Evolutionary conservation across 306 rosid species (phyloP).

Genomic region (Herpetospermum pedunculosum): DNA sequence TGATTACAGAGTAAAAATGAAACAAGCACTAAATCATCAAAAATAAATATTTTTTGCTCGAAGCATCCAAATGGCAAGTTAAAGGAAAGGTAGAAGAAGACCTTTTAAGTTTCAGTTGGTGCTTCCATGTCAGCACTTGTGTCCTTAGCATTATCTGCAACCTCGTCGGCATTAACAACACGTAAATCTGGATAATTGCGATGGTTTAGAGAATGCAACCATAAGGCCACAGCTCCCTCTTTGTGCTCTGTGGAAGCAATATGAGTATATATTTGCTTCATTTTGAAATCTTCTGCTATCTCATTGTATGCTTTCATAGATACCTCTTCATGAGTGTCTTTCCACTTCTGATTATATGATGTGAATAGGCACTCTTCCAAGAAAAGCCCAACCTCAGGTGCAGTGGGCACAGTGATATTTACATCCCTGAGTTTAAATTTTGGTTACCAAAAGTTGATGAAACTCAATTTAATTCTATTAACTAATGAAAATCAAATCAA

Average conservation of each 20-base stretch:
- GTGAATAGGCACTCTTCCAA: constrained; percentile 80
- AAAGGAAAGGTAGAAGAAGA: constrained; percentile 12
- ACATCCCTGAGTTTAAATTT: constrained; percentile 43
- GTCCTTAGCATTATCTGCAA: constrained; percentile 13
- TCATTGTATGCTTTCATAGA: constrained; percentile 62
- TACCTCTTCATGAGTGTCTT: constrained; percentile 76
- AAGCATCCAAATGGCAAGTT: background rate
- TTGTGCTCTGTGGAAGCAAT: constrained; percentile 63
- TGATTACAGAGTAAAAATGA: background rate
- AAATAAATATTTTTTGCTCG: background rate
- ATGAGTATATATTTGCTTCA: constrained; percentile 72
- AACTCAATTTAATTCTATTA: background rate
- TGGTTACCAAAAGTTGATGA: background rate
- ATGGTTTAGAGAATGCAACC: constrained; percentile 91
- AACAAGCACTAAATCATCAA: background rate
- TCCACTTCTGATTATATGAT: constrained; percentile 91
- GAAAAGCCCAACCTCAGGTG: constrained; percentile 93
- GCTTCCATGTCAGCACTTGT: constrained; percentile 14
- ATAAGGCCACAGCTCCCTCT: constrained; percentile 76
- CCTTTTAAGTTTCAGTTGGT: constrained; percentile 10
- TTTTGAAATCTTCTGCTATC: constrained; percentile 75
- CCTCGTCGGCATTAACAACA: constrained; percentile 17
- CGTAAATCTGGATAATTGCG: constrained; percentile 72
- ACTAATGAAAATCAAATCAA: background rate
- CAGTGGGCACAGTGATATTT: constrained; percentile 77